Base-by-base conservation (phyloP, 495 filamentous ascomycete genomes). In the Polyplosphaeria fusca region DNA sequence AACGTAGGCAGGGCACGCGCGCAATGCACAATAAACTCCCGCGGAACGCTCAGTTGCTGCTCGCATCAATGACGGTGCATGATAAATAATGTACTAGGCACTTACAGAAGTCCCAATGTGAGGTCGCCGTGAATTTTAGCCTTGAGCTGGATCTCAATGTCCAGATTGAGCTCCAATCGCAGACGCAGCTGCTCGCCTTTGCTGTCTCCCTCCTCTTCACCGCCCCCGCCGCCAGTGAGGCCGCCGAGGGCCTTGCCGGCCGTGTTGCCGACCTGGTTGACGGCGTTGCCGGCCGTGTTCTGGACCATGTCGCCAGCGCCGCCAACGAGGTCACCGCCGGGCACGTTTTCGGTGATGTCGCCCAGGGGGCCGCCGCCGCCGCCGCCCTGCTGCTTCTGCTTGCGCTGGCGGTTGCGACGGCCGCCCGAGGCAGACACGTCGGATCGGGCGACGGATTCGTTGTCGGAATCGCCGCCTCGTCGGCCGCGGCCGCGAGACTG, bases 71-170 rank as follows among this genome's bases (percentile, higher is more conserved):
- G 23, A 32, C 5, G 35, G 42, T 28, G 24, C 37, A 27, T 35
- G n/a, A 11, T 5, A 9, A 42, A 42, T 5, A 42, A 19, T 13
- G 20, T 12, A 5, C 20, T 19, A 12, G 5, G 23, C 24, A 86
- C 87, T 74, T 76, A 92, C 89, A 96, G 79, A 62, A 96, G 76
- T 47, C 86, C 85, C 47, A 96, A 68, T 35, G 88, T 93, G 65
- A 95, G 74, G 76, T 95, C 91, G 71, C 91, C 89, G 65, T 92
- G 87, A 68, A 96, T 93, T 74, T 88, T 87, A 18, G 91, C 91
- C 81, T 94, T 94, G 1, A 96, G 75, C 68, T 90, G 84, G 27
- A 95, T 84, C 76, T 94, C 87, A 61, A 95, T 82, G 68, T 96
- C 91, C 43, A 96, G 73, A 72, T 95, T 94, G 46, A 95, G 68